phyloP scores from a whole-genome alignment of 75 land plant species.

The Cupressus sempervirens region DNA sequence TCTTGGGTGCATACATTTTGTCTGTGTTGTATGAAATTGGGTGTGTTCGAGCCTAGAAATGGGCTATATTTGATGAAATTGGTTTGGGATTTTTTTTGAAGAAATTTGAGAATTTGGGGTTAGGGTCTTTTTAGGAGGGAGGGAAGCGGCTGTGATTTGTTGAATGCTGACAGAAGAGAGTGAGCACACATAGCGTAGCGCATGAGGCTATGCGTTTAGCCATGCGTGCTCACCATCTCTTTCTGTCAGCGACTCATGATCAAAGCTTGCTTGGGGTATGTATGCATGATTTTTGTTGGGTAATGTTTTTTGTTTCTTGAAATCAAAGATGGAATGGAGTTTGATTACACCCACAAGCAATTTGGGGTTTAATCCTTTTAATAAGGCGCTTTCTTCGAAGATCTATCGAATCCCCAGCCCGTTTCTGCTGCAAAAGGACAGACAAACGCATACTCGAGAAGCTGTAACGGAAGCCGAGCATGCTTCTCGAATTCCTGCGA shows the following conservation, averaged over 20 bases:
- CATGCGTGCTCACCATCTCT: slow-evolving; percentile 8
- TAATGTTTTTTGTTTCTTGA: neutral
- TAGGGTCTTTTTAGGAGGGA: neutral
- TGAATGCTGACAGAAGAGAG: slow-evolving; percentile 6
- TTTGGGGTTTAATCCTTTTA: neutral
- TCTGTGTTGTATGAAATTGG: too few species aligned
- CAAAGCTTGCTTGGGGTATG: neutral
- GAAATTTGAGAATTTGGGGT: neutral
- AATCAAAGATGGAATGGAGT: neutral
- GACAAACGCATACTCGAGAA: neutral
- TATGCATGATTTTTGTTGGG: neutral
- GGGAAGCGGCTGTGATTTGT: neutral
- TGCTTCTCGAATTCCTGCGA: slow-evolving; percentile 1
- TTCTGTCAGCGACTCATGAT: neutral
- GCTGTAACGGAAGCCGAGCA: neutral
- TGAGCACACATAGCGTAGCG: slow-evolving; percentile 7
- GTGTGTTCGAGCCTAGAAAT: too few species aligned
- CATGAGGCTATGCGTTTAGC: slow-evolving; percentile 5
- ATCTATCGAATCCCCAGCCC: slow-evolving; percentile 4
- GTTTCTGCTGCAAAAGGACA: neutral
- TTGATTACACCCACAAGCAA: too few species aligned
- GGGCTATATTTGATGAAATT: too few species aligned
- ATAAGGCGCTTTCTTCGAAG: neutral
- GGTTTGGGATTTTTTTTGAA: too few species aligned
- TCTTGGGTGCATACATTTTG: neutral